A percentile compares a stretch with the other conserved stretches of the same genome.
Conservation (phyloP, 495 filamentous ascomycete species). For the Hapsidospora chrysogenum region DNA sequence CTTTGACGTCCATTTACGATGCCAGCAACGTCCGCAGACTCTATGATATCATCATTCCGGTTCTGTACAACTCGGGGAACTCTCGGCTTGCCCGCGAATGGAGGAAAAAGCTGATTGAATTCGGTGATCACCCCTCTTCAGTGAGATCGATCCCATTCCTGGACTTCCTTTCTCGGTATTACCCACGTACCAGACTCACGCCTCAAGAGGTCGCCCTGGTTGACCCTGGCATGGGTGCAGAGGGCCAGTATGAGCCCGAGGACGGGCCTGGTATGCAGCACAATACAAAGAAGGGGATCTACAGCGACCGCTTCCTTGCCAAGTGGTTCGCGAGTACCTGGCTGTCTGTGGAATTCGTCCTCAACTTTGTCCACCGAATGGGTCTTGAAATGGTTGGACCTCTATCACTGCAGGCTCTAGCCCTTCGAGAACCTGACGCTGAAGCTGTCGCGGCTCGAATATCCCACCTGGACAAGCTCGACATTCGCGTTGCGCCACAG, state of each 20-base stretch:
- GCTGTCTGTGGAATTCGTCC: conserved; percentile 45
- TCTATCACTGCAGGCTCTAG: conserved; percentile 54
- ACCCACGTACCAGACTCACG: conserved; percentile 4
- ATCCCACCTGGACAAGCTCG: conserved; percentile 33
- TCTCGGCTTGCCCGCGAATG: conserved; percentile 37
- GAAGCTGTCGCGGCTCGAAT: conserved; percentile 37
- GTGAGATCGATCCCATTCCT: conserved; percentile 15
- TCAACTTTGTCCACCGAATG: conserved; percentile 46
- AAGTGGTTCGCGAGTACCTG: conserved; percentile 55
- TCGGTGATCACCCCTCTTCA: conserved; percentile 8
- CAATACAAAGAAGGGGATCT: conserved; percentile 4
- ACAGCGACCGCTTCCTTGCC: conserved; percentile 50
- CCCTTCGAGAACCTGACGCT: conserved; percentile 36
- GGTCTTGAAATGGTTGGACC: conserved; percentile 53
- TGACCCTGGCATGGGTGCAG: background rate
- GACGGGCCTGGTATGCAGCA: background rate
- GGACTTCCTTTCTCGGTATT: conserved; percentile 17
- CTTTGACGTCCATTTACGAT: conserved; percentile 27
- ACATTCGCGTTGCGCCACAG: conserved; percentile 40
- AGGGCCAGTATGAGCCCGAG: too few relatives aligned
- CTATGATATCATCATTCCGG: conserved; percentile 43
- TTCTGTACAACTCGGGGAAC: conserved; percentile 31
- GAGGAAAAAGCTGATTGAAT: conserved; percentile 21
- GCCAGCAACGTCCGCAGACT: conserved; percentile 35
- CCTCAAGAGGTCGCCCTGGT: background rate